phyloP scores from a whole-genome alignment of 257 asterid genomes.

The Scutellaria barbata region DNA sequence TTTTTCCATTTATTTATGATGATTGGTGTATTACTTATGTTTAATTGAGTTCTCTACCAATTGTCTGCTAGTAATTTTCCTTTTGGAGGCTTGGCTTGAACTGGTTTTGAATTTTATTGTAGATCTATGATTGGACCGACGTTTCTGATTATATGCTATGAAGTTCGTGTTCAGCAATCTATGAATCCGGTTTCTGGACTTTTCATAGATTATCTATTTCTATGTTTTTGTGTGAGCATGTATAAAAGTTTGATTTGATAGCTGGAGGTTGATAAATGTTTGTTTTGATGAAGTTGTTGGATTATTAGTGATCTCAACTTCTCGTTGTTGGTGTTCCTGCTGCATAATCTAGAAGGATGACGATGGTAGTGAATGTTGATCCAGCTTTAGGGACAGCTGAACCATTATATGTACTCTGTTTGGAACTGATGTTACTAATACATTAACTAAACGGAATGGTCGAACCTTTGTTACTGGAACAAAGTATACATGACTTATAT shows the following conservation, averaged over 20 bases:
- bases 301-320: neutral
- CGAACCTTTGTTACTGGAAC: neutral
- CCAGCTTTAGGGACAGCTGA: conserved; percentile 6
- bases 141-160: conserved; percentile 20
- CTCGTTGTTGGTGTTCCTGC: neutral
- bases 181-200: conserved; percentile 6
- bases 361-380: neutral
- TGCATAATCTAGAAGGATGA: neutral
- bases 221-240: neutral
- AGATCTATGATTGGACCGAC: conserved; percentile 33
- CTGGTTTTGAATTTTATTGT: neutral
- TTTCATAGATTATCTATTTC: conserved; percentile 9
- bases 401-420: neutral
- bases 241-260: neutral
- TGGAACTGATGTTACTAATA: neutral
- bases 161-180: neutral
- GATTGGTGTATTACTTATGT: conserved; percentile 22
- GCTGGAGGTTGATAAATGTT: neutral
- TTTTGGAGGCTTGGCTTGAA: conserved; percentile 3
- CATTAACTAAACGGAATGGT: conserved; percentile 1
- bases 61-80: neutral
- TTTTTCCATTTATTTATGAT: neutral
- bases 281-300: neutral
- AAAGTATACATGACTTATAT: neutral
- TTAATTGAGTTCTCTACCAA: conserved; percentile 12